phyloP scores from a whole-genome alignment of 2,329 filamentous ascomycete species.

The Dothiorella sarmentorum region DNA sequence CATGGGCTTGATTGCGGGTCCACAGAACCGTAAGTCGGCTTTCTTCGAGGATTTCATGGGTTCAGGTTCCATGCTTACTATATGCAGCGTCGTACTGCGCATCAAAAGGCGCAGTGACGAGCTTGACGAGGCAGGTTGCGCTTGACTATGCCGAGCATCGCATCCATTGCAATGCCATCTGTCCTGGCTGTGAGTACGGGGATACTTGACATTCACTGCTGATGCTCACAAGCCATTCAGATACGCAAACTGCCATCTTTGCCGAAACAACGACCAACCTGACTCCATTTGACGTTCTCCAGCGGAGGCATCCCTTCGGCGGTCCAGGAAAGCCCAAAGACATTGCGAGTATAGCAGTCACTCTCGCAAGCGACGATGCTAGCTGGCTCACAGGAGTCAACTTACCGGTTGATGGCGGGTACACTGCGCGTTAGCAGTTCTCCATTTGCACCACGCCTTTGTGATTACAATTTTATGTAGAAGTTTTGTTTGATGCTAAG shows the following conservation, averaged over 20 bases:
- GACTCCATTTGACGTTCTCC: neutral
- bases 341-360: slow-evolving; percentile 40
- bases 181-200: slow-evolving; percentile 46
- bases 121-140: slow-evolving; percentile 47
- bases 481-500: too few relatives aligned
- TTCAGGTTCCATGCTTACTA: too few relatives aligned
- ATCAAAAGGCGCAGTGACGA: slow-evolving; percentile 48
- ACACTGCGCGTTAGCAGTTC: slow-evolving; percentile 19
- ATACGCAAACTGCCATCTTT: neutral
- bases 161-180: slow-evolving; percentile 54
- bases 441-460: too few relatives aligned
- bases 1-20: slow-evolving; percentile 28
- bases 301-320: slow-evolving; percentile 32
- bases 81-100: slow-evolving; percentile 45
- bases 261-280: neutral
- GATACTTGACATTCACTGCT: neutral
- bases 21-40: slow-evolving; percentile 16
- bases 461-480: too few relatives aligned
- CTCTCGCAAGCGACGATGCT: slow-evolving; percentile 46
- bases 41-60: neutral
- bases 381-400: slow-evolving; percentile 41
- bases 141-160: slow-evolving; percentile 48
- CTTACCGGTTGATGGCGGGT: slow-evolving; percentile 44
- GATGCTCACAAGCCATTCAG: neutral
- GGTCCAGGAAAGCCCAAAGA: slow-evolving; percentile 30